Base-by-base conservation (phyloP, 2,329 filamentous ascomycete genomes). In the Penicillium sp. region DNA sequence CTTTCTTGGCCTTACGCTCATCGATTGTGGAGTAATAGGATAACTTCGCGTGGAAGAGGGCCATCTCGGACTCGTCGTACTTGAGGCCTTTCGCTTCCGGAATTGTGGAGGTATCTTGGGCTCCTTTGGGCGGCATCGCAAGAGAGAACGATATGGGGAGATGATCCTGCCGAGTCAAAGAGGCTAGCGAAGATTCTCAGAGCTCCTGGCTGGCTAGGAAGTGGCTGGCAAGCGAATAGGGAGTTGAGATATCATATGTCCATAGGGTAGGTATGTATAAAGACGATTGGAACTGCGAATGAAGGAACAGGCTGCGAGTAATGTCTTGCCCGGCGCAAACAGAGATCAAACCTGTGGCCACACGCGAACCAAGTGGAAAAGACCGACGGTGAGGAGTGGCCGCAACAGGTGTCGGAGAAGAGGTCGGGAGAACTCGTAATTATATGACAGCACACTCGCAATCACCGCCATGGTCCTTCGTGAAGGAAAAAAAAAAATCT, bases 1-100 rank as follows among this genome's bases (percentile, higher is more conserved):
- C 60, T 34, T 60, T 45, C 3, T 59, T 57, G 18, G 56, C 56
- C 44, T 59, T 52, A 19, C 62, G 60, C 11, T 54, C 54, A 17
- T 65, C 61, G 25, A 63, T 59, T 2, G 62, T 65, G 21, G 62
- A 50, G 30, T 64, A 58, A 19, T 64, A 65, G 7, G 58, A 57
- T 13, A 65, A 41, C 38, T 64, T 63, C 28, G 62, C 62, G 26
- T 57, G 58, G 37, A 65, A 65, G 25, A 63, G 56, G 2, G 59
- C 59, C 62, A 65, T 65, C 29, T 65, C 61, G 32, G 58, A 62
- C 50, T 65, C 60, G 39, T 64, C 61, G 46, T 65, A 65, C 34
- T 50, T 58, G 27, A 65, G 44, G 10, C 62, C 62, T 23, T 57
- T 50, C 19, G 53, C 58, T 47, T 65, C 62, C n/a, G 60, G 62